A percentile compares a stretch with the other conserved stretches of the same genome.
Conservation (phyloP, 2,329 filamentous ascomycete genomes). For the Parafenestella ontariensis region DNA sequence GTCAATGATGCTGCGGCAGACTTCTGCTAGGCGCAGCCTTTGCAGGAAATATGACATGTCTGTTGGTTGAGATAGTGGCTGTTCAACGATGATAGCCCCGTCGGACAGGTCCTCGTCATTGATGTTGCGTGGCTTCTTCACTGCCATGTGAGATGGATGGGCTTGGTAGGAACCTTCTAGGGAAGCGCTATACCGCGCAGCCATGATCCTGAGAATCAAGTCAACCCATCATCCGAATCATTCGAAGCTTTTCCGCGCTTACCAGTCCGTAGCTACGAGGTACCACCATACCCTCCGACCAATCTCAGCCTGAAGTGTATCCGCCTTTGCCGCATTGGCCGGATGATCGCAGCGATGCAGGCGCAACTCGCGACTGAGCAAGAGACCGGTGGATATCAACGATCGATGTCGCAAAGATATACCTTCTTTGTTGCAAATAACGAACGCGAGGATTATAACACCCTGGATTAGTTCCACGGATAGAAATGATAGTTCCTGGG, state of each 20-base stretch:
- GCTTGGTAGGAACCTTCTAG: constrained; percentile 48
- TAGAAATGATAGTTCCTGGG: background rate
- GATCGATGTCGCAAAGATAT: constrained; percentile 42
- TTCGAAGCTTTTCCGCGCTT: no score
- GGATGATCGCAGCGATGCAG: constrained; percentile 22
- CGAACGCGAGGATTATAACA: constrained; percentile 44
- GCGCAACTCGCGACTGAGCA: constrained; percentile 27
- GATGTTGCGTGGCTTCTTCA: constrained; percentile 47
- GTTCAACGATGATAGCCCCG: constrained; percentile 14
- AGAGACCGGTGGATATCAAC: constrained; percentile 40
- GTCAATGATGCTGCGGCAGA: constrained; percentile 50
- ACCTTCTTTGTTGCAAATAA: constrained; percentile 46
- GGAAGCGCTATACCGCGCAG: constrained; percentile 42
- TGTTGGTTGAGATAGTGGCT: constrained; percentile 33
- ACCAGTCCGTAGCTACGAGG: constrained; percentile 28
- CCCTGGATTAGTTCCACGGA: constrained; percentile 9
- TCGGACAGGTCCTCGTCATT: constrained; percentile 45
- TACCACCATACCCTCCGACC: constrained; percentile 54
- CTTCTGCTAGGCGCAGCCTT: constrained; percentile 42
- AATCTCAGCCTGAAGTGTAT: constrained; percentile 43
- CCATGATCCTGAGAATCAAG: background rate
- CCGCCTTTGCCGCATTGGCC: constrained; percentile 1
- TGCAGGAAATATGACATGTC: constrained; percentile 51
- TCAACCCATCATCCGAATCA: no score
- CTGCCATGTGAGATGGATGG: constrained; percentile 48